Base-by-base conservation (phyloP, 2,329 filamentous ascomycete species). In the Diaporthe batatas region DNA sequence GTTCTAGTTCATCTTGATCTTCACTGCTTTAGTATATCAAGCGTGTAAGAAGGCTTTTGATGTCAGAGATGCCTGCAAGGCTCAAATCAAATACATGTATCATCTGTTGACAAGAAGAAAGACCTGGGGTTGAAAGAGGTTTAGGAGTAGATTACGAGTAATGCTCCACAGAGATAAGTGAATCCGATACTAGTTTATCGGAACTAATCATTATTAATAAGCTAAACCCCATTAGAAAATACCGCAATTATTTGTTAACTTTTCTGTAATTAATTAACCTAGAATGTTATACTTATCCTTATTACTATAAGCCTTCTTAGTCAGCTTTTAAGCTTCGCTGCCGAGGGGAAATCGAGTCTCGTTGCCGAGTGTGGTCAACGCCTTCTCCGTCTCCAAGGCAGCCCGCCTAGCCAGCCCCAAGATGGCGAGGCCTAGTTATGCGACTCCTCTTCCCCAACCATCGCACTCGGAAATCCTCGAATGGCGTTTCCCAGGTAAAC, bases 401-500 rank as follows among this genome's bases (percentile, higher is more conserved):
- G 39, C 39, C 39, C 39, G n/a, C n/a, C n/a, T n/a, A n/a, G n/a
- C 4, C 1, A 18, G 39, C 39, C 39, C 39, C 39, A 36, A 42
- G 18, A 70, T 72, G 67, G 21, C 54, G 49, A 32, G 25, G 23
- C 73, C 77, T 5, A 76, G 75, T 12, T 87, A 86, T 68, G 84
- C 85, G 39, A 83, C 80, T 0, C 84, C 85, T 1, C 80, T 87
- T 16, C 80, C 84, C 0, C 85, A 86, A 51, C 83, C 84, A 1
- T 73, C 81, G 4, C 81, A 82, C 11, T 87, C 85, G 29, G 80
- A 83, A n/a, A 78, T 86, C 25, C 80, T 87, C 0, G 83, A 86
- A 72, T 86, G 84, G 84, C 79, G 78, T 14, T 84, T 87, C 72
- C 85, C 85, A 8, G 82, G 81, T 42, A 85, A 85, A 0, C 80